These are phyloP conservation scores for Claviceps lovelessii DNA, from an alignment of 2,329 filamentous ascomycete genomes.

Conservation along the genomic window DNA sequence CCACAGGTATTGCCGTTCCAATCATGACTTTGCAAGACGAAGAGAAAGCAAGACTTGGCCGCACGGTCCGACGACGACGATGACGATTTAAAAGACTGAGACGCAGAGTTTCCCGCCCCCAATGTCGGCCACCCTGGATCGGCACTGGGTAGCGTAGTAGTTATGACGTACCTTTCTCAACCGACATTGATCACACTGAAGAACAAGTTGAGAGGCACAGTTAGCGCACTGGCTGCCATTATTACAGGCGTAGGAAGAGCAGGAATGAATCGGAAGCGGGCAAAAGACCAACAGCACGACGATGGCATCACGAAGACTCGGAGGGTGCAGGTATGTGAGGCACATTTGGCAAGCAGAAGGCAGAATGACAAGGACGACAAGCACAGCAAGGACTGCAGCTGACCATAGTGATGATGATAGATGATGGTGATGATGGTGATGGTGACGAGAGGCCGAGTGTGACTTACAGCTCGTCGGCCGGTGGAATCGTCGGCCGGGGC, in stretches of 20 bases:
- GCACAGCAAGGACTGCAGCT: neutral
- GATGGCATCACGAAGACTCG: neutral
- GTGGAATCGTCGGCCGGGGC: constrained; percentile 23
- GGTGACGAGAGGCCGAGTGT: constrained; percentile 1
- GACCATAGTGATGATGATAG: neutral
- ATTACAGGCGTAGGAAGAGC: neutral
- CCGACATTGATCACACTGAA: constrained; percentile 32
- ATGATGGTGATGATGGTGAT: neutral
- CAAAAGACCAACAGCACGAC: neutral
- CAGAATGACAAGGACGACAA: neutral
- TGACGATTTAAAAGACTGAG: neutral
- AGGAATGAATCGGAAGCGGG: neutral
- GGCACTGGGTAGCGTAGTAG: neutral
- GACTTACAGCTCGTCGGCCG: constrained; percentile 23
- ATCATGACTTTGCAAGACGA: neutral
- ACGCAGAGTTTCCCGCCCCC: neutral
- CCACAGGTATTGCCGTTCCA: neutral
- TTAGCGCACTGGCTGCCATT: constrained; percentile 1
- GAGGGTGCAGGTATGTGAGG: neutral
- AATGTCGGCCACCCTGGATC: neutral
- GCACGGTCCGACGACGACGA: neutral
- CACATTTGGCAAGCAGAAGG: neutral
- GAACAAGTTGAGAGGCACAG: neutral
- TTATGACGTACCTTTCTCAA: constrained; percentile 23
- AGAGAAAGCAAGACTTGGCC: neutral